Evolutionary conservation across 495 filamentous ascomycete genomes (phyloP).

Genomic region (Sabuloglossum arenarium): DNA sequence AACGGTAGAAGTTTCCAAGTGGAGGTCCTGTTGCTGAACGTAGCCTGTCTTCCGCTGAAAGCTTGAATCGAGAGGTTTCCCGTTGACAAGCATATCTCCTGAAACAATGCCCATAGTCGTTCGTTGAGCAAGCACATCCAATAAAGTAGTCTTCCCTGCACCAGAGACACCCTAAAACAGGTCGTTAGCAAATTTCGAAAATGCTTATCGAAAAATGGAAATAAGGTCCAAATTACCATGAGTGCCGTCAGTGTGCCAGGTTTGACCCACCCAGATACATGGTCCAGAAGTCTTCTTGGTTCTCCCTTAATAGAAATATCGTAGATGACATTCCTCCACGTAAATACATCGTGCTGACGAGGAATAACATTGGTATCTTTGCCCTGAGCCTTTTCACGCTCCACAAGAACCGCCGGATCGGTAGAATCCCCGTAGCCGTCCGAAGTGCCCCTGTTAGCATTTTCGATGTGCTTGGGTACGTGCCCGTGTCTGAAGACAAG

Average conservation of each 20-base stretch:
- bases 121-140: conserved; percentile 56
- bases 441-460: not conserved
- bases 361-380: conserved; percentile 36
- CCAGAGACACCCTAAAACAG: conserved; percentile 39
- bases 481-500: conserved; percentile 48
- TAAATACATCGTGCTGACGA: conserved; percentile 14
- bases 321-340: conserved; percentile 33
- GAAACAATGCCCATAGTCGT: conserved; percentile 61
- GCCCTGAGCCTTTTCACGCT: conserved; percentile 21
- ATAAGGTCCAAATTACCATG: not conserved
- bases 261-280: conserved; percentile 57
- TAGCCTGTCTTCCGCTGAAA: conserved; percentile 70
- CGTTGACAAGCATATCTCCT: conserved; percentile 60
- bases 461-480: conserved; percentile 20
- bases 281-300: conserved; percentile 38
- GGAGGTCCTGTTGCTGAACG: conserved; percentile 67
- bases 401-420: not conserved
- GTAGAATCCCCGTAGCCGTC: not conserved
- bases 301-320: conserved; percentile 54
- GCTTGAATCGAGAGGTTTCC: conserved; percentile 36
- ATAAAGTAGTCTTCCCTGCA: conserved; percentile 69
- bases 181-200: not conserved
- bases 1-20: conserved; percentile 57
- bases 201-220: conserved; percentile 11
- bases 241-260: conserved; percentile 55